A percentile compares a stretch with the other conserved stretches of the same genome.
Conservation (phyloP, 495 filamentous ascomycete genomes). For the Symbiotaphrina buchneri region DNA sequence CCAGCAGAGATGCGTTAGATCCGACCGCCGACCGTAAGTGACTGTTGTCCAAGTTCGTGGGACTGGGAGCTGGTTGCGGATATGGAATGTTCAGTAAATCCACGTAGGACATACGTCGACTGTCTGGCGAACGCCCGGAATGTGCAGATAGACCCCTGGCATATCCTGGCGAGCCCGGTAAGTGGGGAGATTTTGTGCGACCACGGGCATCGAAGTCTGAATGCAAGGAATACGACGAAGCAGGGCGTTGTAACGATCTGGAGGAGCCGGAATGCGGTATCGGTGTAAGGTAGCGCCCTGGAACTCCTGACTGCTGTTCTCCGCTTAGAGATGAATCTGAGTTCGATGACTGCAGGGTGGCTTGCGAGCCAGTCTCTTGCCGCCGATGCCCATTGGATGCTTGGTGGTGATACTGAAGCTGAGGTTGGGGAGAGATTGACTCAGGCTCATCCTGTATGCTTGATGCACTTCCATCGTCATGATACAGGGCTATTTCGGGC, state of each 20-base stretch:
- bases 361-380: not conserved
- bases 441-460: not conserved
- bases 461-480: not conserved
- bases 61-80: slow-evolving; percentile 56
- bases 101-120: slow-evolving; percentile 59
- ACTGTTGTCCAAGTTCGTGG: slow-evolving; percentile 55
- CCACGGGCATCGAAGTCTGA: too few relatives aligned
- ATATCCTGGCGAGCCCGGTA: too few relatives aligned
- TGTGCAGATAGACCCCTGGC: too few relatives aligned
- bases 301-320: too few relatives aligned
- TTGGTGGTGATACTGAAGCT: slow-evolving; percentile 4
- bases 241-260: too few relatives aligned
- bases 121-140: slow-evolving; percentile 22
- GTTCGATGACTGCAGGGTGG: not conserved
- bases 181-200: too few relatives aligned
- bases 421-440: not conserved
- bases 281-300: too few relatives aligned
- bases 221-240: too few relatives aligned
- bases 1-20: slow-evolving; percentile 69
- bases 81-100: slow-evolving; percentile 80
- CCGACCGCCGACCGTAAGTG: slow-evolving; percentile 59
- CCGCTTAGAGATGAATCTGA: too few relatives aligned
- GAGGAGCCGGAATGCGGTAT: too few relatives aligned
- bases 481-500: not conserved
- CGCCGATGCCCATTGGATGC: not conserved